Evolutionary conservation across 2,329 filamentous ascomycete genomes (phyloP), one percentile per base, ranked within the genome.

Genomic region (Fusarium fracticaudum): DNA sequence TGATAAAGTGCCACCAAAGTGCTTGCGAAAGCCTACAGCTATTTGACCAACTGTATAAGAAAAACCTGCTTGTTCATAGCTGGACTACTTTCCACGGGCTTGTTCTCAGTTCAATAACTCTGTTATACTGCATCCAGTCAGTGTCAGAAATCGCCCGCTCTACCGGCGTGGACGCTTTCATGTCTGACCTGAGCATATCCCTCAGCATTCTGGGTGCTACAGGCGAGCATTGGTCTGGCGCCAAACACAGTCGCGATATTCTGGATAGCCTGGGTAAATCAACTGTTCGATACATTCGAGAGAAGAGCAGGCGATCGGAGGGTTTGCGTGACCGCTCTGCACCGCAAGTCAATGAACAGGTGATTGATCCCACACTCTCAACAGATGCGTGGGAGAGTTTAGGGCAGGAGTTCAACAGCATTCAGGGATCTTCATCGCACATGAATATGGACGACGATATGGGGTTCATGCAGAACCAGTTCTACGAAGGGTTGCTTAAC

Each of bases 201-300:
- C 77, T 86, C 17, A 86, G 85, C 20, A 82, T 88, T 2, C 77
- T 89, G 6, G 87, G 87, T 43, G 87, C 87, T 4, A 84, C 84
- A 6, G 87, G 85, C 3, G 87, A 88, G 64, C 84, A 88, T 65
- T 89, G 87, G 86, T 80, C 83, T 0, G 86, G 86, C 9, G 87
- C 86, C 1, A 86, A 85, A 64, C 80, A 83, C 18, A 84, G 84
- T 51, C 81, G 85, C 8, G 83, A 86, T n/a, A 83, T 85, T 4
- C 51, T 87, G 1, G 83, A 86, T 41, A 83, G 84, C 6, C 69
- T 86, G 15, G 81, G 80, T 0, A 78, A 76, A 29, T 78, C 80
- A 0, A 82, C 77, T 0, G 63, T 81, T 13, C 77, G 78, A 4
- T 81, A 80, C 73, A 71, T 84, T 1, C 54, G 69, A 45, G 73